Conservation (phyloP, 352 stramenopile genomes). For the Globisporangium solare region DNA sequence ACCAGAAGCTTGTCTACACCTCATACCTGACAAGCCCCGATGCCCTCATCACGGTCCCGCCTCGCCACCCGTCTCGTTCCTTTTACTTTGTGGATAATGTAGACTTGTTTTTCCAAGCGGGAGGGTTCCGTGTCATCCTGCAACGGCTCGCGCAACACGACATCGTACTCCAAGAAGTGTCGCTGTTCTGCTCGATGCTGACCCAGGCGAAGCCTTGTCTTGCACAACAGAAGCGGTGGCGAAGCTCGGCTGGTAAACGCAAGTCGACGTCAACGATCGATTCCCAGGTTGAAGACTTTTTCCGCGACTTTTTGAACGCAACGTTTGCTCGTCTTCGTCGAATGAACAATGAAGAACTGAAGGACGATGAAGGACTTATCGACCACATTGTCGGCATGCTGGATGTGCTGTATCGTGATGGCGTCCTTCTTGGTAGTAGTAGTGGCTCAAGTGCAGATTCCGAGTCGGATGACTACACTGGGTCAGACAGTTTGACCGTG, state of each 20-base stretch:
- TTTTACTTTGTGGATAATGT: slow-evolving; percentile 83
- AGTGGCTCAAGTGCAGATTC: slow-evolving; percentile 8
- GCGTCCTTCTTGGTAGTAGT: slow-evolving; percentile 37
- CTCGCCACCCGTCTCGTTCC: slow-evolving; percentile 68
- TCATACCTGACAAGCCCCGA: slow-evolving; percentile 66
- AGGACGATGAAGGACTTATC: slow-evolving; percentile 76
- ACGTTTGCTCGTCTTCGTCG: slow-evolving; percentile 58
- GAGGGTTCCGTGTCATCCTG: slow-evolving; percentile 70
- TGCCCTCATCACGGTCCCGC: slow-evolving; percentile 42
- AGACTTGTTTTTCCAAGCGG: slow-evolving; percentile 80
- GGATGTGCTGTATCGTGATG: slow-evolving; percentile 68
- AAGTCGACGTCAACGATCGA: slow-evolving; percentile 15
- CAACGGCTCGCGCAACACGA: slow-evolving; percentile 43
- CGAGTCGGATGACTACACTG: slow-evolving; percentile 16
- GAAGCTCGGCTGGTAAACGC: slow-evolving; percentile 33
- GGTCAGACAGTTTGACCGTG: slow-evolving; percentile 5
- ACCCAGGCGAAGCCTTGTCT: slow-evolving; percentile 75
- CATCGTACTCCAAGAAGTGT: slow-evolving; percentile 50
- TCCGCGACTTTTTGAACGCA: slow-evolving; percentile 72
- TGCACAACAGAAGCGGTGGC: slow-evolving; percentile 45
- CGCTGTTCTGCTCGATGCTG: slow-evolving; percentile 65
- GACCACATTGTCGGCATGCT: slow-evolving; percentile 68
- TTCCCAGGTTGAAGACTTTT: slow-evolving; percentile 67
- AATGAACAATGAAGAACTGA: slow-evolving; percentile 70
- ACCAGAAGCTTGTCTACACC: slow-evolving; percentile 69